These are phyloP conservation scores for Cucurbita ficifolia DNA, from an alignment of 306 rosid species.

Conservation along the genomic window DNA sequence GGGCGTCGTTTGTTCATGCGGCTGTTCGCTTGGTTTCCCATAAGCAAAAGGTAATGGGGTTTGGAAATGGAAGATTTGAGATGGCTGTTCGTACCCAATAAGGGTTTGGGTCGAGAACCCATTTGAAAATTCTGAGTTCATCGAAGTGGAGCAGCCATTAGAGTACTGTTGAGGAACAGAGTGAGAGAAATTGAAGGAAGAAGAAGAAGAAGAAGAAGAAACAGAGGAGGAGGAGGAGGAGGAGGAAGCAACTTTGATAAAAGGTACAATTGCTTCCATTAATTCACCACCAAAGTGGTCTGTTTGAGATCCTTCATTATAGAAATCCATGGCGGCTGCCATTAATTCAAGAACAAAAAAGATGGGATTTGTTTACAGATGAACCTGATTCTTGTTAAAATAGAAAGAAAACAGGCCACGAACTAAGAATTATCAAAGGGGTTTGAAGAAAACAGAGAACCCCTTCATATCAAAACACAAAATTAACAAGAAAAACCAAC, in stretches of 20 bases:
- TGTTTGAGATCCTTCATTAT: constrained; percentile 34
- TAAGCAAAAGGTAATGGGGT: not conserved
- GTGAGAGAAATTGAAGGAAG: constrained; percentile 13
- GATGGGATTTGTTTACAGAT: not conserved
- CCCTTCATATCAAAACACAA: constrained; percentile 24
- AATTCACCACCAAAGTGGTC: constrained; percentile 67
- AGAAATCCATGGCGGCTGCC: constrained; percentile 74
- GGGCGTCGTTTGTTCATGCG: constrained; percentile 1
- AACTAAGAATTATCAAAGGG: constrained; percentile 27
- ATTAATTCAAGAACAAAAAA: constrained; percentile 4
- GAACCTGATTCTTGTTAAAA: constrained; percentile 40
- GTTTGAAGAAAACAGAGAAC: constrained; percentile 57
- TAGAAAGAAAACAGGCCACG: constrained; percentile 35
- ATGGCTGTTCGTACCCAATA: constrained; percentile 22
- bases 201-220: not conserved
- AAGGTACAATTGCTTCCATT: constrained; percentile 97
- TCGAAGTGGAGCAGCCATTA: constrained; percentile 25
- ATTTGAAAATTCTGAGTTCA: constrained; percentile 25
- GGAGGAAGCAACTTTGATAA: constrained; percentile 72
- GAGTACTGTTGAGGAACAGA: constrained; percentile 12
- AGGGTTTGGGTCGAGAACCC: constrained; percentile 25
- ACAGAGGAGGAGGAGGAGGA: not conserved
- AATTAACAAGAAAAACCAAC: constrained; percentile 9
- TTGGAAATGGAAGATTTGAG: constrained; percentile 51
- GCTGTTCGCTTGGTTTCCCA: not conserved